Conservation (phyloP, 345 rosid genomes). For the Theobroma cacao region DNA sequence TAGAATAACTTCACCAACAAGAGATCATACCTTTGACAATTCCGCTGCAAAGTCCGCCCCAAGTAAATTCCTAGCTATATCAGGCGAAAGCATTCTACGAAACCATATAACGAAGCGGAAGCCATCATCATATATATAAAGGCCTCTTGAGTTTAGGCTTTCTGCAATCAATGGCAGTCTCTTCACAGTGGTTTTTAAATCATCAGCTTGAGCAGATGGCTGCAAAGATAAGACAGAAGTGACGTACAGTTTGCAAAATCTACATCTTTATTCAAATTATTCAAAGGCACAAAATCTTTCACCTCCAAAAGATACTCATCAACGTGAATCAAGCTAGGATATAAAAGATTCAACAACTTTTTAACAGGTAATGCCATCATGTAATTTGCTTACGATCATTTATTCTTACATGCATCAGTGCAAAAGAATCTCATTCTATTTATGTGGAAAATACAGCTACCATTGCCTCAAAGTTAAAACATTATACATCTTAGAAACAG, state of each 20-base stretch:
- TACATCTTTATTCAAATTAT: not conserved
- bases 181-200: constrained; percentile 34
- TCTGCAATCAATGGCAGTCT: constrained; percentile 75
- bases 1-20: not conserved
- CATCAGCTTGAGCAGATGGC: constrained; percentile 55
- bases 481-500: too few relatives aligned
- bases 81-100: constrained; percentile 95
- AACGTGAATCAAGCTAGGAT: constrained; percentile 79
- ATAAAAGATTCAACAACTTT: constrained; percentile 77
- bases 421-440: too few relatives aligned
- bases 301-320: constrained; percentile 88
- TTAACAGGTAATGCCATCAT: constrained; percentile 94
- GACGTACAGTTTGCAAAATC: constrained; percentile 1
- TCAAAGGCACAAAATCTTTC: constrained; percentile 6
- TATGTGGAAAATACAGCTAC: too few relatives aligned
- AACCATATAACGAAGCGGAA: constrained; percentile 86
- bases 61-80: constrained; percentile 69
- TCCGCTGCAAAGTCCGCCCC: constrained; percentile 89
- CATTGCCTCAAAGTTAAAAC: too few relatives aligned
- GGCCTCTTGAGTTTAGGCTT: constrained; percentile 92
- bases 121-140: constrained; percentile 87
- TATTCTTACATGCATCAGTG: too few relatives aligned
- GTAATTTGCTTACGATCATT: too few relatives aligned
- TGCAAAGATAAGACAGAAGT: constrained; percentile 39
- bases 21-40: constrained; percentile 65